phyloP scores from a whole-genome alignment of 768 basidiomycete species.

The Mycena sanguinolenta region DNA sequence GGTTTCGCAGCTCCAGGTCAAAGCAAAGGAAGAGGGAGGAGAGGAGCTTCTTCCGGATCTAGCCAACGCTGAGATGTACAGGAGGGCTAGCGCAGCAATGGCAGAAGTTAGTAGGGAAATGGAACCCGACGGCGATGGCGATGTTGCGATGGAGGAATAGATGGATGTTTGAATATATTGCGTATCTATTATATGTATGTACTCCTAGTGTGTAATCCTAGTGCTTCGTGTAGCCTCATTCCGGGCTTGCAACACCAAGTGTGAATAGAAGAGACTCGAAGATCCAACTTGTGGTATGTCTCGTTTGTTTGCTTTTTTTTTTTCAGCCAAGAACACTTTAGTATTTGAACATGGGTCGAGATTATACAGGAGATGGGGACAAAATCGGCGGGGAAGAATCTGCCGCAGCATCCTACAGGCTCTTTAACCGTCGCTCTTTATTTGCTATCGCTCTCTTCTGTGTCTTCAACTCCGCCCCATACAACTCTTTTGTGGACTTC shows the following conservation, averaged over 20 bases:
- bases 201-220: background rate
- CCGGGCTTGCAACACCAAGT: background rate
- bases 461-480: conserved; percentile 70
- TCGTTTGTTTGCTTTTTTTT: no score
- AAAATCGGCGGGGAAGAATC: no score
- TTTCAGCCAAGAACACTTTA: no score
- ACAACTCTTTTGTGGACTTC: conserved; percentile 74
- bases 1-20: conserved; percentile 63
- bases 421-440: conserved; percentile 59
- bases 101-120: conserved; percentile 34
- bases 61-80: conserved; percentile 26
- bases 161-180: background rate
- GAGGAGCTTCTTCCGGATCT: conserved; percentile 33
- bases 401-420: conserved; percentile 46
- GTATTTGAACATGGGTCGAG: no score
- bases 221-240: background rate
- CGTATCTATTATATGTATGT: background rate
- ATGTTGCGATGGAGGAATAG: conserved; percentile 31
- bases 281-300: no score
- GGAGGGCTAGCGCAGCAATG: conserved; percentile 37
- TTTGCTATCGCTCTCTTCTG: conserved; percentile 69
- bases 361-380: no score
- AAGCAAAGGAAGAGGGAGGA: conserved; percentile 41
- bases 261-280: background rate
- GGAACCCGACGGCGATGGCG: conserved; percentile 13